Percentiles rank a stretch among this genome's conserved stretches.
These are phyloP conservation scores for Aureobasidium sp. DNA, from an alignment of 2,329 filamentous ascomycete genomes.

Conservation along the genomic window DNA sequence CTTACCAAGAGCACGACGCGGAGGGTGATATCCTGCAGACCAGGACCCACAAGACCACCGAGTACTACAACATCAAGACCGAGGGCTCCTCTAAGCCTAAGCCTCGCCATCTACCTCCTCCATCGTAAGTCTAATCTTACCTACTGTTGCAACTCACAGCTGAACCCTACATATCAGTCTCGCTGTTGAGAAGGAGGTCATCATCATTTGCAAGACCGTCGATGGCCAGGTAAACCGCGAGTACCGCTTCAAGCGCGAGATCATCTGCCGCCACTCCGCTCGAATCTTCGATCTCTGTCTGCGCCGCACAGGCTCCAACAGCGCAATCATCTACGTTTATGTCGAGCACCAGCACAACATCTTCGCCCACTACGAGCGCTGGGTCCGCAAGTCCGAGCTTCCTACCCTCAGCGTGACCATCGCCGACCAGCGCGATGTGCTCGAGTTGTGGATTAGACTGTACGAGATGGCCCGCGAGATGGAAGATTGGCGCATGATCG, in stretches of 20 bases:
- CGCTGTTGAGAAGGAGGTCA: neutral
- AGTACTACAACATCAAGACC: no score
- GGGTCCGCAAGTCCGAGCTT: neutral
- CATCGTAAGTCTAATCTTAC: neutral
- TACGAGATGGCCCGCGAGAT: neutral
- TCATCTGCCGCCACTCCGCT: neutral
- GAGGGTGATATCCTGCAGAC: no score
- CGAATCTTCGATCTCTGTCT: neutral
- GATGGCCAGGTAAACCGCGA: neutral
- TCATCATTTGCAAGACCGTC: neutral
- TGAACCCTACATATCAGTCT: neutral
- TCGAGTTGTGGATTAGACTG: neutral
- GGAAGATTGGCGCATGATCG: neutral
- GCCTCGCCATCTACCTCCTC: neutral
- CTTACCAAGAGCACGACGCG: neutral
- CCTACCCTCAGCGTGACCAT: neutral
- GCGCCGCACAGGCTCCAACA: neutral
- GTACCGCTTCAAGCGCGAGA: neutral
- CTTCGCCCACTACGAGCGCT: conserved; percentile 10
- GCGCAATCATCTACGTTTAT: neutral
- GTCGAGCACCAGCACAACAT: neutral
- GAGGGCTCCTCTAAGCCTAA: neutral
- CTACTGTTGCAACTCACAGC: neutral
- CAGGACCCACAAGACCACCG: no score
- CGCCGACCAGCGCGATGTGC: neutral